Evolutionary conservation across 2,329 filamentous ascomycete genomes (phyloP), one percentile per base, ranked within the genome.

Genomic region (Emydomyces testavorans): DNA sequence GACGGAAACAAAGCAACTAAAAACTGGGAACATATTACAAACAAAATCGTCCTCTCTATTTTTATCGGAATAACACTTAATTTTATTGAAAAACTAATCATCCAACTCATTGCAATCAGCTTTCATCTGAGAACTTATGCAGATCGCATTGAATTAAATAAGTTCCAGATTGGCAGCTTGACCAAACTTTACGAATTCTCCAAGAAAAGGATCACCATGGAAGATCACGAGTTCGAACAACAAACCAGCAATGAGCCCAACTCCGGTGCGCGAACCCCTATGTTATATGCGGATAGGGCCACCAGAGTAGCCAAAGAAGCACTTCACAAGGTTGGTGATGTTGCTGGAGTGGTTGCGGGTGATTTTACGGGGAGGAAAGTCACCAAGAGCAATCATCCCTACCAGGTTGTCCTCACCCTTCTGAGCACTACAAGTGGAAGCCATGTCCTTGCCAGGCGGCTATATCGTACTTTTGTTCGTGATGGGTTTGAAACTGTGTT

Each of bases 71-170:
- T 80, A 0, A 72, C 80, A 2, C 71, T 95, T 52, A 95, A 96
- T 65, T 83, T 92, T 51, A 73, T 83, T 45, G 89, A 95, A 65
- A 96, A 95, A 71, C 84, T 95, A 51, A 77, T 94, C 56, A 94
- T 95, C 48, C 89, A 95, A 61, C 82, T 94, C 67, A 94, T 96
- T 56, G 89, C 90, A 26, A 89, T 89, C 50, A 88, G 83, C 52
- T 96, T 96, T 66, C 90, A 96, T 63, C 73, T 85, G 50, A 78
- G 90, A 37, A 95, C 90, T 0, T 96, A 96, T 59, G 81, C 85
- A 20, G 86, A 90, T 57, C 76, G 90, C 13, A 95, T 95, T 57
- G 86, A 92, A 52, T 75, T 90, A 64, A 94, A 94, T 71, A 94
- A 94, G 62, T 87, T 89, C 54, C 85, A 93, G 60, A 88, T 94